phyloP scores from a whole-genome alignment of 1,284 basidiomycete species.

The Trichosporon inkin region DNA sequence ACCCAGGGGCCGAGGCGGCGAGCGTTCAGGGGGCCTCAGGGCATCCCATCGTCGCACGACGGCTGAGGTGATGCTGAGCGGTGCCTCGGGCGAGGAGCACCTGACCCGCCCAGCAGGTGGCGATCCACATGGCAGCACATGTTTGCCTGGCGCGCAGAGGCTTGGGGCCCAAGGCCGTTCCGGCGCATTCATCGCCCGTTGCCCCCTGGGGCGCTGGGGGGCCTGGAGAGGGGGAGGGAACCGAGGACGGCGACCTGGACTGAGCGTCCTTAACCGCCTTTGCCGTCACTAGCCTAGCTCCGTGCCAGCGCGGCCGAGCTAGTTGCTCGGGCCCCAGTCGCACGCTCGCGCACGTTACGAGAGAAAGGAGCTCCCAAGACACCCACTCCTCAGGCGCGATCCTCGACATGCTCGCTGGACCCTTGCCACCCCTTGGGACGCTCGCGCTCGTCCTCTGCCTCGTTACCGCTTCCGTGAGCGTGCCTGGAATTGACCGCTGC shows the following conservation, averaged over 20 bases:
- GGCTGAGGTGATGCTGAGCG: neutral
- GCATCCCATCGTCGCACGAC: neutral
- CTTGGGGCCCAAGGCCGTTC: conserved; percentile 2
- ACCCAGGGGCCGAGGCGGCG: neutral
- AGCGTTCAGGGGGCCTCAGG: neutral
- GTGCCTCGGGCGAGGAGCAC: neutral
- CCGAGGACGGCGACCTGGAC: neutral
- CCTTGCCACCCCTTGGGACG: neutral
- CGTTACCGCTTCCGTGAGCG: conserved; percentile 5
- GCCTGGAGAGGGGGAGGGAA: neutral
- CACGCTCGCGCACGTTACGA: no score
- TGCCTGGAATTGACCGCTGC: conserved; percentile 8
- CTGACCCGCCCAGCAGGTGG: conserved; percentile 3
- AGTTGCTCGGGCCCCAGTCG: neutral
- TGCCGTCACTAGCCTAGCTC: neutral
- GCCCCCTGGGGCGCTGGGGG: neutral
- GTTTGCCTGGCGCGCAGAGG: neutral
- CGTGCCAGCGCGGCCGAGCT: neutral
- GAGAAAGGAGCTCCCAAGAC: no score
- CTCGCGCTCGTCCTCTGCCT: neutral
- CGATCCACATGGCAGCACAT: conserved; percentile 9
- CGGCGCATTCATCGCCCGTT: no score
- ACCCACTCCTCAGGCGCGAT: no score
- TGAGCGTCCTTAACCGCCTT: conserved; percentile 2
- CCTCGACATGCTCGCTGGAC: neutral